Conservation (phyloP, 495 filamentous ascomycete species). For the Lophiostoma macrostomum region DNA sequence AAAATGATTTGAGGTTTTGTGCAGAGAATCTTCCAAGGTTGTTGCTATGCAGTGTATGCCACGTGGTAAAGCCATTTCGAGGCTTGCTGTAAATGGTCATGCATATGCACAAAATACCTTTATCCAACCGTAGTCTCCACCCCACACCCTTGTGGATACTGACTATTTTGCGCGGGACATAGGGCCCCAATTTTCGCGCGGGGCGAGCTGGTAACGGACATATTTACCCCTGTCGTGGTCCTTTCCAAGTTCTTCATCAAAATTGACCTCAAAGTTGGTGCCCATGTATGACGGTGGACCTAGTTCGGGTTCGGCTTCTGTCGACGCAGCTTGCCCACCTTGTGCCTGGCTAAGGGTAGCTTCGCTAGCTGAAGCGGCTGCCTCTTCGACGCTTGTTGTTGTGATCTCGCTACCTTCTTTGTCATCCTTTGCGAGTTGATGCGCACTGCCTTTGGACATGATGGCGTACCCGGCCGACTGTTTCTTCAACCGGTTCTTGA, state of each 20-base stretch:
- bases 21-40: too few relatives aligned
- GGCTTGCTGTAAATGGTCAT: too few relatives aligned
- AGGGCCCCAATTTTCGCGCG: slow-evolving; percentile 88
- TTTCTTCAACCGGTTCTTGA: slow-evolving; percentile 68
- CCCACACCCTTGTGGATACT: neutral
- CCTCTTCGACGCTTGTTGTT: slow-evolving; percentile 17
- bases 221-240: slow-evolving; percentile 61
- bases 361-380: slow-evolving; percentile 38
- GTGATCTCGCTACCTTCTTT: slow-evolving; percentile 33
- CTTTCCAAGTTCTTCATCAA: slow-evolving; percentile 75
- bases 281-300: slow-evolving; percentile 26
- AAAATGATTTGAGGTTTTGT: too few relatives aligned
- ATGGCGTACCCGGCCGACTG: slow-evolving; percentile 68
- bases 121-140: too few relatives aligned
- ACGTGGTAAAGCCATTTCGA: too few relatives aligned
- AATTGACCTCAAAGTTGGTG: slow-evolving; percentile 62
- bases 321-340: slow-evolving; percentile 10
- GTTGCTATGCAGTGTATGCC: too few relatives aligned
- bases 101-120: too few relatives aligned
- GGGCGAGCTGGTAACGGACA: slow-evolving; percentile 84
- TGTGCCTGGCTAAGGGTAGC: slow-evolving; percentile 17
- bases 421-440: slow-evolving; percentile 11
- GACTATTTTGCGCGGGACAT: slow-evolving; percentile 65
- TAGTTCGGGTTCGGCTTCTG: slow-evolving; percentile 19
- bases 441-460: slow-evolving; percentile 46